Base-by-base conservation (phyloP, 2,329 filamentous ascomycete species). In the Stylonectria norvegica region DNA sequence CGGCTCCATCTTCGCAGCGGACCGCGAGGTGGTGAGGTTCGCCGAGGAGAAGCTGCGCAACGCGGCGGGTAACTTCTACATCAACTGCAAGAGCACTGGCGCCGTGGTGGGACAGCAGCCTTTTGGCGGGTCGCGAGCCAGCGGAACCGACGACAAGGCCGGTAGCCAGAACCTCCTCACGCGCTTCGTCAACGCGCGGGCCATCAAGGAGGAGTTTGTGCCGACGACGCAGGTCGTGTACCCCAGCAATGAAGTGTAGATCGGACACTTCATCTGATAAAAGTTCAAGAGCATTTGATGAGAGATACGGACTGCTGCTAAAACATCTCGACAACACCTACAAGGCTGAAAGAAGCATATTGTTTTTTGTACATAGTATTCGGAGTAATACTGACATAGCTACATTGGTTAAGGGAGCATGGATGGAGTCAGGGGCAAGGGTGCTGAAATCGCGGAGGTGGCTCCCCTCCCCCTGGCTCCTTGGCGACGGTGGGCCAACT, bases 71-170 rank as follows among this genome's bases (percentile, higher is more conserved):
- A 91, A 91, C 71, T 90, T 90, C 63, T 91, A 91, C 69, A 75
- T 91, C 67, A 91, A 90, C 70, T 86, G 83, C 71, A 90, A 90
- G 76, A 83, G 79, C 63, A 86, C 83, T 2, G 83, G 82, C 27
- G 82, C 83, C 12, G 81, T 87, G 17, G 82, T 86, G 6, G 83
- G 81, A 11, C 83, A 86, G 67, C 83, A 86, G 68, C 78, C 83
- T 4, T 86, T 86, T 59, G 83, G 83, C 16, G 83, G 83, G 38
- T 75, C 79, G 10, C 71, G 83, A 48, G 81, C 80, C 5, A 83
- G 78, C 46, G 83, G 83, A 18, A 86, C 83, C 16, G 86, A 86
- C 60, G 83, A 86, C 66, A 86, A 86, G 73, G 81, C 83, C 12
- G 83, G 83, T 23, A 83, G 79, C 56, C 64, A 71, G 51, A 81